Evolutionary conservation across 176 grass and related monocot species (phyloP).

Genomic region (Olyra latifolia): DNA sequence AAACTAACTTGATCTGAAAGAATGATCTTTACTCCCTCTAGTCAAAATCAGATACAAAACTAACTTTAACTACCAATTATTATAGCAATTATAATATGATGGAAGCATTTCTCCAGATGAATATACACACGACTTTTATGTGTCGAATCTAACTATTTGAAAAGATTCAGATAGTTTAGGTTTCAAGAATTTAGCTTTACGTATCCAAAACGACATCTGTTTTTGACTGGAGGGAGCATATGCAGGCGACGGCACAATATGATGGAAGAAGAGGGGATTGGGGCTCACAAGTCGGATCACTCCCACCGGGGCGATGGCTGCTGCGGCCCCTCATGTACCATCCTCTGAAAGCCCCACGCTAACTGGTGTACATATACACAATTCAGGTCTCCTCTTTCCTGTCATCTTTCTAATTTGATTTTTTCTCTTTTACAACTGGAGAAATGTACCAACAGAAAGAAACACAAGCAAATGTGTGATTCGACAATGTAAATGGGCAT

Average conservation of each 20-base stretch:
- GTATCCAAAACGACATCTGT: too few relatives aligned
- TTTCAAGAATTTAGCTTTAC: too few relatives aligned
- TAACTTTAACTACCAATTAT: too few relatives aligned
- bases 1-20: not conserved
- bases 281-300: not conserved
- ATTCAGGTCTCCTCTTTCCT: not conserved
- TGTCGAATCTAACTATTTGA: too few relatives aligned
- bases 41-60: too few relatives aligned
- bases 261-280: slow-evolving; percentile 13
- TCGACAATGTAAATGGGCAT: slow-evolving; percentile 10
- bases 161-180: too few relatives aligned
- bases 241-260: slow-evolving; percentile 44
- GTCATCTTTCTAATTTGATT: not conserved
- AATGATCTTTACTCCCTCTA: not conserved
- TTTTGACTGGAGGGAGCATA: not conserved
- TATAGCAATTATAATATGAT: too few relatives aligned
- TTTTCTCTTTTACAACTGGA: not conserved
- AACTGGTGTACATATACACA: not conserved
- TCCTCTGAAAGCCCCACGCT: slow-evolving; percentile 50
- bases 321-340: slow-evolving; percentile 32
- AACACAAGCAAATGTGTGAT: slow-evolving; percentile 7
- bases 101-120: too few relatives aligned
- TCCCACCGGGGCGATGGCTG: not conserved
- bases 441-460: slow-evolving; percentile 2
- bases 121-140: too few relatives aligned